Percentiles rank a stretch among this genome's conserved stretches.
phyloP scores from a whole-genome alignment of 495 filamentous ascomycete genomes.

The Xylaria grammica region DNA sequence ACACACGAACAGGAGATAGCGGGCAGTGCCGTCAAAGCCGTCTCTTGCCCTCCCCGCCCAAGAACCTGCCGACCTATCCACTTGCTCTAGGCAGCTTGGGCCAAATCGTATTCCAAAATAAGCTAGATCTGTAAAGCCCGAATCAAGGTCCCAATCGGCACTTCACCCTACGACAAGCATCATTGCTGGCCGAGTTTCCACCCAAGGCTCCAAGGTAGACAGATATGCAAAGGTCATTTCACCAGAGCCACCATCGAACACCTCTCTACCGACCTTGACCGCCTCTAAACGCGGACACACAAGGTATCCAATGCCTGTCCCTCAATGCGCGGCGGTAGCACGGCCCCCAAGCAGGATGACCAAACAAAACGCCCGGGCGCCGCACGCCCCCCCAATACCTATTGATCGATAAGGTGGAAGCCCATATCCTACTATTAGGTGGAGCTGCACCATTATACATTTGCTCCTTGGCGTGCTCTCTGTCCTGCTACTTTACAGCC shows the following conservation, averaged over 20 bases:
- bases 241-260: slow-evolving; percentile 12
- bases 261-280: slow-evolving; percentile 2
- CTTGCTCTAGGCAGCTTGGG: not conserved
- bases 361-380: slow-evolving; percentile 17
- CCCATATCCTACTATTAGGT: not conserved
- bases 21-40: slow-evolving; percentile 20
- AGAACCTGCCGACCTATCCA: not conserved
- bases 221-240: not conserved
- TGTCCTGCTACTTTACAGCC: not conserved
- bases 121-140: slow-evolving; percentile 15
- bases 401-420: slow-evolving; percentile 13
- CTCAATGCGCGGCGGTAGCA: not conserved
- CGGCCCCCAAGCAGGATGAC: slow-evolving; percentile 5
- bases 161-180: not conserved
- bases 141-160: slow-evolving; percentile 17
- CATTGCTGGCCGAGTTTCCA: not conserved
- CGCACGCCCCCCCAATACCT: slow-evolving; percentile 11
- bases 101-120: not conserved
- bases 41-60: slow-evolving; percentile 13
- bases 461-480: not conserved
- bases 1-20: not conserved
- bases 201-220: not conserved
- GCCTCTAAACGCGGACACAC: slow-evolving; percentile 15
- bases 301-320: not conserved
- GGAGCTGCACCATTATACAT: not conserved